These are phyloP conservation scores for Pythium phragmitis DNA, from an alignment of 352 stramenopile species.

Conservation along the genomic window DNA sequence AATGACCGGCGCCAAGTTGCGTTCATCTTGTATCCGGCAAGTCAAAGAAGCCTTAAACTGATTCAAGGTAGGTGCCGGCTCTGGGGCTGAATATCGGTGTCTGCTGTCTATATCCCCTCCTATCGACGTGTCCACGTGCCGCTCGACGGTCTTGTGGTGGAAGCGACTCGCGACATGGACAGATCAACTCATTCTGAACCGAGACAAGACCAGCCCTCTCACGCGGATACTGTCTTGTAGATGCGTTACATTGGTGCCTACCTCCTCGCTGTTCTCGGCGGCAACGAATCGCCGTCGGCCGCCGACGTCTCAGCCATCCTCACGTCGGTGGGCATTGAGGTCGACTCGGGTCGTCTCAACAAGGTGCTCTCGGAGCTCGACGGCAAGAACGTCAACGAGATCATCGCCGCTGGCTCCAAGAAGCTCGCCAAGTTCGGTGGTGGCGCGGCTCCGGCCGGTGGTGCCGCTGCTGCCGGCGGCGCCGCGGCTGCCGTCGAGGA, in stretches of 20 bases:
- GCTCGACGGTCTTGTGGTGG: not conserved
- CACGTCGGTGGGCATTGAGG: constrained; percentile 87
- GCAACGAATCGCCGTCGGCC: constrained; percentile 86
- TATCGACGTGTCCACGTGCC: not conserved
- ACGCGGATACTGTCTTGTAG: constrained; percentile 29
- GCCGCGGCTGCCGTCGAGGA: constrained; percentile 57
- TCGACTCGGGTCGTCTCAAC: constrained; percentile 64
- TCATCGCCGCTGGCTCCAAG: constrained; percentile 76
- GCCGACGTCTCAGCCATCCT: constrained; percentile 93
- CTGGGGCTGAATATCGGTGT: not conserved
- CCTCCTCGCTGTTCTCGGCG: constrained; percentile 94
- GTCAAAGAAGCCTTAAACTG: constrained; percentile 89
- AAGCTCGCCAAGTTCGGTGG: constrained; percentile 86
- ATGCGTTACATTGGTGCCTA: constrained; percentile 98
- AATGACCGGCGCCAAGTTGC: constrained; percentile 19
- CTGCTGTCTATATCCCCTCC: not conserved
- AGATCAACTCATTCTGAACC: too few species aligned
- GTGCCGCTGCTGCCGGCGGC: constrained; percentile 44
- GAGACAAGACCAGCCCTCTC: not conserved
- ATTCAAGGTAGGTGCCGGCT: constrained; percentile 74
- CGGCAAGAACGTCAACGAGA: constrained; percentile 80
- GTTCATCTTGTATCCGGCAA: constrained; percentile 90
- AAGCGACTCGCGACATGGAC: not conserved
- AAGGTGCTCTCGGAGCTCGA: constrained; percentile 81
- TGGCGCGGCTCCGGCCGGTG: constrained; percentile 52